These are phyloP conservation scores for Coccomyxa sp. DNA, from an alignment of 139 green algal species.

Conservation along the genomic window DNA sequence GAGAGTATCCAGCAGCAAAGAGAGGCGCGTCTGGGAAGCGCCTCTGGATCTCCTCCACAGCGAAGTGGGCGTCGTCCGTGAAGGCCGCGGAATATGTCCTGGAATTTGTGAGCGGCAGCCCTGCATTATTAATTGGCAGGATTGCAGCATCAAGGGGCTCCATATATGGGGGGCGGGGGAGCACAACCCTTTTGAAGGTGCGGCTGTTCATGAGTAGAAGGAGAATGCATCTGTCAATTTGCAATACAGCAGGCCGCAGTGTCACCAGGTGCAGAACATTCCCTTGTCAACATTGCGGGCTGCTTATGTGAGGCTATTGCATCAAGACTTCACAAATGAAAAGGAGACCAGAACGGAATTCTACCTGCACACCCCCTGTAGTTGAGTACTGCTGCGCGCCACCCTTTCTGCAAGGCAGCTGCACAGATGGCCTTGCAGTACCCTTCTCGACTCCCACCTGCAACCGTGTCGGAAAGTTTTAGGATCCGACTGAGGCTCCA, in stretches of 20 bases:
- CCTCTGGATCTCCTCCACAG: slow-evolving; percentile 32
- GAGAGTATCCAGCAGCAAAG: slow-evolving; percentile 64
- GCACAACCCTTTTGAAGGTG: too few species aligned
- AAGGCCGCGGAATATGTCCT: slow-evolving; percentile 46
- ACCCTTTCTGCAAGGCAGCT: slow-evolving; percentile 32
- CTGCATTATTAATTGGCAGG: too few species aligned
- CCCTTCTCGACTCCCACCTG: slow-evolving; percentile 63
- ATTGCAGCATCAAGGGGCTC: too few species aligned
- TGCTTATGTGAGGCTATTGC: too few species aligned
- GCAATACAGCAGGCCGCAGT: background rate
- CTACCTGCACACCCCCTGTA: slow-evolving; percentile 64
- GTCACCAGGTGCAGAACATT: too few species aligned
- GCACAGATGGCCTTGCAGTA: slow-evolving; percentile 66
- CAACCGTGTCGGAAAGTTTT: background rate
- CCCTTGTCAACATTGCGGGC: too few species aligned
- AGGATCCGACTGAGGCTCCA: too few species aligned
- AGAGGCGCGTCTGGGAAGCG: slow-evolving; percentile 51
- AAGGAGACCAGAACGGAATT: background rate
- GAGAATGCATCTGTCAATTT: background rate
- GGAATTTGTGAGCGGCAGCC: slow-evolving; percentile 44
- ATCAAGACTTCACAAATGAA: background rate
- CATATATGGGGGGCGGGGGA: too few species aligned
- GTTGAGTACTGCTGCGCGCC: slow-evolving; percentile 57
- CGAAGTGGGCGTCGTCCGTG: slow-evolving; percentile 47
- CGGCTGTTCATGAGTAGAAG: background rate